phyloP scores from a whole-genome alignment of 2,329 filamentous ascomycete genomes.

The Talaromyces albobiverticillius region DNA sequence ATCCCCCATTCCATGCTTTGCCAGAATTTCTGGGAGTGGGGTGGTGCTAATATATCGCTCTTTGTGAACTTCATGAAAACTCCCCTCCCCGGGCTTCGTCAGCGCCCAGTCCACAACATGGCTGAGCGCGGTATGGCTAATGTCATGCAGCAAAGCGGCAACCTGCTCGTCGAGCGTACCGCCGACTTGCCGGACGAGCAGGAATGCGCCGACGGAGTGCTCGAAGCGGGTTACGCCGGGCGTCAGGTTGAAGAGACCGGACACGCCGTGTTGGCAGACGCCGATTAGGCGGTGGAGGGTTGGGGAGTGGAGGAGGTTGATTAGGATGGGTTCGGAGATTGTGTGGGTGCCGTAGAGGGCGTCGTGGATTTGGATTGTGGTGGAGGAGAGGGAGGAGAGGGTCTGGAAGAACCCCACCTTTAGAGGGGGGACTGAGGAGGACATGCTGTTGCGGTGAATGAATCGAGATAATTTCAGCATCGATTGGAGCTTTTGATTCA shows the following conservation, averaged over 20 bases:
- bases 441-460: no score
- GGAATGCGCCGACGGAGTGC: conserved; percentile 40
- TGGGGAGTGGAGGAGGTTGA: conserved; percentile 33
- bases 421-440: no score
- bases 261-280: conserved; percentile 39
- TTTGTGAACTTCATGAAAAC: conserved; percentile 43
- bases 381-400: conserved; percentile 15
- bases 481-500: no score
- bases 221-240: conserved; percentile 38
- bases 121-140: conserved; percentile 40
- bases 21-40: conserved; percentile 31
- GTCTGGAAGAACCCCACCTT: conserved; percentile 18
- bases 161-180: conserved; percentile 37
- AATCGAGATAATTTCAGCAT: neutral
- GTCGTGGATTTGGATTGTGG: conserved; percentile 29
- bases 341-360: conserved; percentile 33
- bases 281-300: conserved; percentile 33
- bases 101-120: conserved; percentile 41
- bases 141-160: conserved; percentile 39
- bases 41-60: conserved; percentile 33
- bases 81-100: conserved; percentile 34
- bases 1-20: conserved; percentile 28
- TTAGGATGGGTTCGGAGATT: conserved; percentile 35
- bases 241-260: conserved; percentile 32
- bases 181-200: conserved; percentile 37